A percentile compares a stretch with the other conserved stretches of the same genome.
phyloP scores from a whole-genome alignment of 805 yeast genomes.

The Spathaspora boniae region DNA sequence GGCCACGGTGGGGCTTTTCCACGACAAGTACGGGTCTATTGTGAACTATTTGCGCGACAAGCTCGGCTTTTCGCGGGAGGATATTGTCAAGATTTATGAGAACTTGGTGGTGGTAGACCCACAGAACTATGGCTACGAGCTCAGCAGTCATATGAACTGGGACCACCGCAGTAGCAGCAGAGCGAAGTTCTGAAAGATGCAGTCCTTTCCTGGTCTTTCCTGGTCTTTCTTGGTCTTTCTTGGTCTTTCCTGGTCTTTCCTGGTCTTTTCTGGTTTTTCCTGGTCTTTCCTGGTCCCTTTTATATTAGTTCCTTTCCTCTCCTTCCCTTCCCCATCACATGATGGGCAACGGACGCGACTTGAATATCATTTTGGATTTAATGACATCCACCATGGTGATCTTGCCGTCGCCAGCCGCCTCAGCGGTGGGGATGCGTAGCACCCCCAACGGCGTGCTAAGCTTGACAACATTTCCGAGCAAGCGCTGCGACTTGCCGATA shows the following conservation, averaged over 20 bases:
- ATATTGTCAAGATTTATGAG: slow-evolving; percentile 31
- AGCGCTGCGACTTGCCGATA: slow-evolving; percentile 67
- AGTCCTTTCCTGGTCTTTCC: not conserved
- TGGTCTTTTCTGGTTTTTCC: not conserved
- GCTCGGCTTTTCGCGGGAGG: slow-evolving; percentile 45
- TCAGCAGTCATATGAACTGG: slow-evolving; percentile 11
- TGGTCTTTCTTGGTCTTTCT: not conserved
- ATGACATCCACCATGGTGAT: slow-evolving; percentile 60
- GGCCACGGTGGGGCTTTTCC: slow-evolving; percentile 53
- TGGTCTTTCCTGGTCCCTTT: too few relatives aligned
- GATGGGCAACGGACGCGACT: slow-evolving; percentile 70
- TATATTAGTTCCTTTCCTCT: not conserved
- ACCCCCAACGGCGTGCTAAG: slow-evolving; percentile 66
- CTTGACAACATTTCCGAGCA: slow-evolving; percentile 57
- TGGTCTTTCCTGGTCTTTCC: not conserved
- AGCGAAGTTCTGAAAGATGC: slow-evolving; percentile 13
- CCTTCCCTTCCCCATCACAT: slow-evolving; percentile 41
- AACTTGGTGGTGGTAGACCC: slow-evolving; percentile 23
- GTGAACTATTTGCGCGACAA: slow-evolving; percentile 42
- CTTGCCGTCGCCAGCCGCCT: slow-evolving; percentile 12
- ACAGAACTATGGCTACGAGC: slow-evolving; percentile 12
- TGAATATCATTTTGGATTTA: slow-evolving; percentile 56
- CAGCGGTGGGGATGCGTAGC: slow-evolving; percentile 39
- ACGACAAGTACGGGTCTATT: slow-evolving; percentile 52
- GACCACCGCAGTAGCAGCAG: slow-evolving; percentile 13